Evolutionary conservation across 768 basidiomycete species (phyloP).

Genomic region (Floccularia luteovirens): DNA sequence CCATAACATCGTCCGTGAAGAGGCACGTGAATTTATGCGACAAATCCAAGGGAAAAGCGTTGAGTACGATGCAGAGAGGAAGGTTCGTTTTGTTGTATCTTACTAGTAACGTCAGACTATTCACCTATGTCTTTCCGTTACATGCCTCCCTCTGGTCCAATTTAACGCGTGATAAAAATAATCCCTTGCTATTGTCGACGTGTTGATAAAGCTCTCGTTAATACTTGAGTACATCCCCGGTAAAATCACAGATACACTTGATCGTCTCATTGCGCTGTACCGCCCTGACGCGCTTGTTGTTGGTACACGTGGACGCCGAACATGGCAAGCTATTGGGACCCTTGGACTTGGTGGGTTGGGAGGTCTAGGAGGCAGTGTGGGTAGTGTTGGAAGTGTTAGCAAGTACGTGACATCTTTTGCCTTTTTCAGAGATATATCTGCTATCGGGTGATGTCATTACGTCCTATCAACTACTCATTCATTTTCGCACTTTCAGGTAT

Average conservation of each 20-base stretch:
- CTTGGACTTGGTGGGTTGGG: too few species aligned
- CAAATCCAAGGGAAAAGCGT: slow-evolving; percentile 74
- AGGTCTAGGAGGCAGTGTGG: too few species aligned
- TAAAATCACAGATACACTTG: slow-evolving; percentile 80
- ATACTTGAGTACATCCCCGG: slow-evolving; percentile 95
- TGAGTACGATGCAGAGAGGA: slow-evolving; percentile 71
- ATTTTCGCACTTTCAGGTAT: slow-evolving; percentile 36
- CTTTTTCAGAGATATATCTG: not conserved
- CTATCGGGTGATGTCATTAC: slow-evolving; percentile 1
- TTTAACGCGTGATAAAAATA: not conserved
- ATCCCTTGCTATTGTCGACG: not conserved
- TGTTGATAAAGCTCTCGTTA: slow-evolving; percentile 57
- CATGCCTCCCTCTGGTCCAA: too few species aligned
- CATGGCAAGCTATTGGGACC: slow-evolving; percentile 31
- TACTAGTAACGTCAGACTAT: too few species aligned
- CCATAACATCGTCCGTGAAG: slow-evolving; percentile 71
- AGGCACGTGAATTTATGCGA: slow-evolving; percentile 78
- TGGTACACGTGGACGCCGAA: slow-evolving; percentile 70
- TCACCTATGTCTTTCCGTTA: too few species aligned
- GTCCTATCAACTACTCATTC: slow-evolving; percentile 1
- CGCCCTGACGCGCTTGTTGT: slow-evolving; percentile 91
- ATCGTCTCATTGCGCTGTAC: slow-evolving; percentile 88
- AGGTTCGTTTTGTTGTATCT: slow-evolving; percentile 31
- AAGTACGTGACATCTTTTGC: slow-evolving; percentile 21
- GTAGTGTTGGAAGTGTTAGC: slow-evolving; percentile 50